phyloP scores from a whole-genome alignment of 2,329 filamentous ascomycete genomes.

The Arthrobotrys sphaeroides region DNA sequence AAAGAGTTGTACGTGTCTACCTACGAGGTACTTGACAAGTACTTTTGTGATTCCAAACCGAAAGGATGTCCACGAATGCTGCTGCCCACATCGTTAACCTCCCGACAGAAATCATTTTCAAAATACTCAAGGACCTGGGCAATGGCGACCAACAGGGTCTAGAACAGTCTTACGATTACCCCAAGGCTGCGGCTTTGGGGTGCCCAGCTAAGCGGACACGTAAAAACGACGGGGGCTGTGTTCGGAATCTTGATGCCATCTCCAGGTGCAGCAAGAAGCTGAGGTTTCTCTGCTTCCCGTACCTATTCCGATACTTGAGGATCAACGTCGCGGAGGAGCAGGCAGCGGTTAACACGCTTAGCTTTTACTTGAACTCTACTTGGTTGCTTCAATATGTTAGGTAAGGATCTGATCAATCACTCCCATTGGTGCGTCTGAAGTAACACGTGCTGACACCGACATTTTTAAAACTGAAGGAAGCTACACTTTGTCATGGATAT shows the following conservation, averaged over 20 bases:
- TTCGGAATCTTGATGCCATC: constrained; percentile 24
- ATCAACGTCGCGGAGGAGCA: constrained; percentile 16
- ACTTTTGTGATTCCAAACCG: background rate
- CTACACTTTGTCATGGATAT: constrained; percentile 32
- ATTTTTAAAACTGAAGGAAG: background rate
- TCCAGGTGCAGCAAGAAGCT: constrained; percentile 31
- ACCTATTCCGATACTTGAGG: constrained; percentile 18
- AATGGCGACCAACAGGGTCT: background rate
- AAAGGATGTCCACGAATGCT: background rate
- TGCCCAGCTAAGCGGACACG: background rate
- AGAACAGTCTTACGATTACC: constrained; percentile 13
- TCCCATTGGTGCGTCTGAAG: background rate
- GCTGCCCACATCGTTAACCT: background rate
- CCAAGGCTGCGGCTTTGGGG: constrained; percentile 20
- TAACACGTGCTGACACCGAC: background rate
- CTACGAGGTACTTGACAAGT: background rate
- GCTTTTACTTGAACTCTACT: background rate
- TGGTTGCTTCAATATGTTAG: constrained; percentile 31
- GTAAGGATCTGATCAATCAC: background rate
- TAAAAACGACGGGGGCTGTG: background rate
- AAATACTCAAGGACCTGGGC: constrained; percentile 16
- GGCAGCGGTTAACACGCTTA: background rate
- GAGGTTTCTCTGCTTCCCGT: constrained; percentile 12
- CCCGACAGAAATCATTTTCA: constrained; percentile 29
- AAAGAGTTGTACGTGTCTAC: background rate